These are phyloP conservation scores for Hypoxylon sp. DNA, from an alignment of 2,329 filamentous ascomycete genomes.

Conservation along the genomic window DNA sequence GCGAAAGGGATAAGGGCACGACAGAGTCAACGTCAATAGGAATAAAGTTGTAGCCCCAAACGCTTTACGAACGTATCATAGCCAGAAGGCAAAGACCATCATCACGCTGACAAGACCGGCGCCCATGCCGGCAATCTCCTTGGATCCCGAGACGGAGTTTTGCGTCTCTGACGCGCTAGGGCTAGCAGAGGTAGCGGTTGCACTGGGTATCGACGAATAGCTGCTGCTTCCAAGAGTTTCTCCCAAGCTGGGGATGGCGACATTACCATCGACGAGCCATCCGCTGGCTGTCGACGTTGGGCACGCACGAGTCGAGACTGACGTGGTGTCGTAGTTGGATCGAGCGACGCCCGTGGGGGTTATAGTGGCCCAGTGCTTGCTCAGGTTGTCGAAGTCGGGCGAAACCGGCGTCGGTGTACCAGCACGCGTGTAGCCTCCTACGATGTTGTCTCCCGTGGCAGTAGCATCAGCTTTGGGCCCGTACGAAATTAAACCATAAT, in stretches of 20 bases:
- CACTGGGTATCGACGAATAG: constrained; percentile 48
- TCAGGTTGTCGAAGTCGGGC: constrained; percentile 84
- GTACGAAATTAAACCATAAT: constrained; percentile 85
- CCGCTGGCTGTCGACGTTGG: constrained; percentile 74
- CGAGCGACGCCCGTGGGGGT: constrained; percentile 75
- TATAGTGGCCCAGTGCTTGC: constrained; percentile 79
- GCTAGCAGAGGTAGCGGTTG: constrained; percentile 46
- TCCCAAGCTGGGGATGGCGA: constrained; percentile 76
- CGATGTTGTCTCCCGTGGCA: constrained; percentile 65
- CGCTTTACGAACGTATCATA: background rate
- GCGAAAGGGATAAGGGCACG: constrained; percentile 2
- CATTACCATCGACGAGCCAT: constrained; percentile 80
- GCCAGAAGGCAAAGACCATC: constrained; percentile 64
- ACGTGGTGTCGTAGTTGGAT: constrained; percentile 72
- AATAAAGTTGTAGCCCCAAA: constrained; percentile 8
- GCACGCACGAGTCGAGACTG: constrained; percentile 74
- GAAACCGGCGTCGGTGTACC: constrained; percentile 79
- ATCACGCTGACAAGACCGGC: constrained; percentile 63
- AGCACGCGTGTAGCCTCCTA: constrained; percentile 75
- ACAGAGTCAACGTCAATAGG: background rate
- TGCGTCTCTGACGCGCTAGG: constrained; percentile 51
- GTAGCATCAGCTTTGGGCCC: constrained; percentile 67
- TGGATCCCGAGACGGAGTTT: constrained; percentile 59
- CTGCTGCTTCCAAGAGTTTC: constrained; percentile 56
- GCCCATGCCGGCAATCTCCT: constrained; percentile 63